phyloP scores from a whole-genome alignment of 345 rosid genomes.

The Arabidopsis arenosa region DNA sequence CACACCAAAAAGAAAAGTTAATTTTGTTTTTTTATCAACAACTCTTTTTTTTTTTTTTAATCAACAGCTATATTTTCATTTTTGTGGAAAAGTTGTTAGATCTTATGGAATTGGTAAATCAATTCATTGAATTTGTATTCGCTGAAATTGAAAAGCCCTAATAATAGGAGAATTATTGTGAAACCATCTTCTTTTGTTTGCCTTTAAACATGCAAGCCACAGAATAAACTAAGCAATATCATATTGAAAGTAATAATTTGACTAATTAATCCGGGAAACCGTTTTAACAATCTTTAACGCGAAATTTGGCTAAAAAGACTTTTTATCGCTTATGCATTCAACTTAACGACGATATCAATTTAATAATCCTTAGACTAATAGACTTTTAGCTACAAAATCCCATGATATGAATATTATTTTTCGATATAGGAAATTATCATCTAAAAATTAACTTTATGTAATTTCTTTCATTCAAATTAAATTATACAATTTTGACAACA shows the following conservation, averaged over 20 bases:
- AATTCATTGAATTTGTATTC: conserved; percentile 5
- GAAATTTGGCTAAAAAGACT: conserved; percentile 21
- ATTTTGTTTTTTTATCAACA: neutral
- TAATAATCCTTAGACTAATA: neutral
- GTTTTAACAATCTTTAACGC: conserved; percentile 8
- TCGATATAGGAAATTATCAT: neutral
- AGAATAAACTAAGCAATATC: conserved; percentile 16
- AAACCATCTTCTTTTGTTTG: conserved; percentile 38
- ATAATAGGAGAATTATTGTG: conserved; percentile 35
- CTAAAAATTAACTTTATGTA: neutral
- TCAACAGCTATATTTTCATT: neutral
- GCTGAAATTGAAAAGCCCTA: conserved; percentile 25
- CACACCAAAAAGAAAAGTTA: neutral
- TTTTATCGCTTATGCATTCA: neutral
- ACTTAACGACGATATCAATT: neutral
- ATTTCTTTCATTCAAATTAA: conserved; percentile 1
- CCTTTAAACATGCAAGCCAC: conserved; percentile 45
- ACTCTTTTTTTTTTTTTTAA: neutral
- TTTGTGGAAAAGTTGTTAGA: conserved; percentile 12
- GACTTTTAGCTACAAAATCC: neutral
- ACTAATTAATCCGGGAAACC: conserved; percentile 10
- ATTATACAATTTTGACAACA: neutral
- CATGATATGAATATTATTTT: neutral
- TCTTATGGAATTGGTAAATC: conserved; percentile 8
- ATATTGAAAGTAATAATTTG: conserved; percentile 9